Base-by-base conservation (phyloP, 805 yeast genomes). In the Wickerhamiella dianesei region DNA sequence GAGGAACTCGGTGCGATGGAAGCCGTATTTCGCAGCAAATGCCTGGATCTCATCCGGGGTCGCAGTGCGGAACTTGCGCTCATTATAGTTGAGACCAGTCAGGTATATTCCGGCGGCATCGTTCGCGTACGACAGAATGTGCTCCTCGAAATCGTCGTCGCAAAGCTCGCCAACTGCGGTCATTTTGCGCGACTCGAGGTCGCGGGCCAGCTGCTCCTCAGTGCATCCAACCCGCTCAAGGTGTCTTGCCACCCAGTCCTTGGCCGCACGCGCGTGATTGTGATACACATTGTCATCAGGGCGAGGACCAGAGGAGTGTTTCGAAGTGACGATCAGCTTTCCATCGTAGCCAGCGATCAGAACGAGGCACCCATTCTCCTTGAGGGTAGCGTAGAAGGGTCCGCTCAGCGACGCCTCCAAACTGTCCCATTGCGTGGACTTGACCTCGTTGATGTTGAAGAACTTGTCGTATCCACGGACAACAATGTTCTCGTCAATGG, bases 131-230 rank as follows among this genome's bases (percentile, higher is more conserved):
- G 79, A 80, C 43, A 92, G 68, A 5, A 92, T 83, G 60, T 92
- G 99, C 61, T 92, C 97, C 60, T 92, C 98, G 62, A 92, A 92
- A 0, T 63, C 64, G 57, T 92, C 98, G 60, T 92, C 96, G 62
- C 99, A 92, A 35, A 76, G 72, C 63, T 92, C 99, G 0, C 88
- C 87, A 1, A 87, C 95, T 0, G 95, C 95, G 1, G 99, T 92
- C 32, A 76, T 57, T 47, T 77, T 74, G 51, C 68, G 54, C 1
- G 62, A 55, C 54, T 71, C 72, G 5, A 92, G 65, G 1, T 63
- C 61, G 35, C 57, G 55, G 0, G 85, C 96, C 39, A 92, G 72
- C 0, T 75, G 74, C 12, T 56, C 53, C 1, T 70, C 50, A 2
- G 72, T 59, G 6, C 71, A 60, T 0, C 73, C 76, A 1, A 50